These are phyloP conservation scores for Leccinum boreale DNA, from an alignment of 768 basidiomycete genomes.

Conservation along the genomic window DNA sequence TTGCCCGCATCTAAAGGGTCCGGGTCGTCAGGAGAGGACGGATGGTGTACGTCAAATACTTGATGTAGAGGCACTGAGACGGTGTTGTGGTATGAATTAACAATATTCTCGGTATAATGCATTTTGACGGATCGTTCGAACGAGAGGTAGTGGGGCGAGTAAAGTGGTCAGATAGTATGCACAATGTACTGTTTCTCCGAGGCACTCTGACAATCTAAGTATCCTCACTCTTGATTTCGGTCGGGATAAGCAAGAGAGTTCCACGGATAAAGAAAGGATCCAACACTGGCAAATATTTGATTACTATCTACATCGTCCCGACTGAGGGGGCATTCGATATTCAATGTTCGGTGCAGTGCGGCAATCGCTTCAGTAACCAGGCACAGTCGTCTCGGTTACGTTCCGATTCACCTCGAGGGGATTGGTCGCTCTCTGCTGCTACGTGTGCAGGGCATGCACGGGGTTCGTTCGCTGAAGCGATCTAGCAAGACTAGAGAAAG, in stretches of 20 bases:
- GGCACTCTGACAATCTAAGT: background rate
- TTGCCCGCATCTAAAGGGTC: conserved; percentile 11
- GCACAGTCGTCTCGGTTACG: background rate
- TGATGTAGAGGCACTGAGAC: conserved; percentile 1
- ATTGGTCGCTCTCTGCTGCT: background rate
- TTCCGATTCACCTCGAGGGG: background rate
- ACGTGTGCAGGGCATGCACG: background rate
- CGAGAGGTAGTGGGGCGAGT: background rate
- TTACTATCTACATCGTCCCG: too few species aligned
- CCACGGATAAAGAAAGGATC: too few species aligned
- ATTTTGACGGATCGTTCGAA: background rate
- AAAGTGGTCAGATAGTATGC: background rate
- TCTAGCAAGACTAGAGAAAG: background rate
- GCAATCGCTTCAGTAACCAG: background rate
- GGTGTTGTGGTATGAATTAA: background rate
- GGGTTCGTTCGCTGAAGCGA: background rate
- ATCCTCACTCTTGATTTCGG: too few species aligned
- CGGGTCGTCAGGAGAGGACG: conserved; percentile 11
- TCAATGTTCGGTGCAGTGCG: too few species aligned
- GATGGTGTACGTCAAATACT: conserved; percentile 9
- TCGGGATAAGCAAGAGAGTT: too few species aligned
- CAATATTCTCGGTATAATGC: background rate
- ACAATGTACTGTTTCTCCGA: background rate
- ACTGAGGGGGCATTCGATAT: too few species aligned
- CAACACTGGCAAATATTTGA: too few species aligned